Evolutionary conservation across 225 moss, liverwort and hornwort species (phyloP).

Genomic region (Sphagnum contortum): DNA sequence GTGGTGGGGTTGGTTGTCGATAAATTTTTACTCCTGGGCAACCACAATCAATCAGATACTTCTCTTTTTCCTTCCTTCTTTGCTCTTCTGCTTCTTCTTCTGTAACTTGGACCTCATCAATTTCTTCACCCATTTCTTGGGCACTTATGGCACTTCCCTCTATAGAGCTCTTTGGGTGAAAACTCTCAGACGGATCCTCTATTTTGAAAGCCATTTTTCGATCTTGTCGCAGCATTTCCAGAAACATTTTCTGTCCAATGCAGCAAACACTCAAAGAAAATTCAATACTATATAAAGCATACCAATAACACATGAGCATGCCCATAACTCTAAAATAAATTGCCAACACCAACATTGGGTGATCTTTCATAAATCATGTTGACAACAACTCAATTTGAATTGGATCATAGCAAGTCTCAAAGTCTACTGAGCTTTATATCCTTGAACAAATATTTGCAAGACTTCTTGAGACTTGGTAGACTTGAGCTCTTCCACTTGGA

Average conservation of each 20-base stretch:
- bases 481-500: no score
- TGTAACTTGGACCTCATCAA: conserved; percentile 15
- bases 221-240: conserved; percentile 29
- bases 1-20: not conserved
- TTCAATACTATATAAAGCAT: no score
- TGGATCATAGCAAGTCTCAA: no score
- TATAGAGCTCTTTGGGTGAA: not conserved
- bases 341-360: no score
- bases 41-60: conserved; percentile 28
- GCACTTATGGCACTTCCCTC: not conserved
- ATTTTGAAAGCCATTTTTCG: conserved; percentile 17
- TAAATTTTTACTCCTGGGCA: conserved; percentile 13
- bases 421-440: no score
- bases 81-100: conserved; percentile 18
- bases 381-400: no score
- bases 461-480: no score
- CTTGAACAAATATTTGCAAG: no score
- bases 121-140: not conserved
- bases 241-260: conserved; percentile 28
- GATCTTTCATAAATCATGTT: no score
- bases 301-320: no score
- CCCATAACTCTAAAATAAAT: no score
- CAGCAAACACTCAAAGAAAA: not conserved
- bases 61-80: conserved; percentile 10
- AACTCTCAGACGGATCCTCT: conserved; percentile 5